Conservation (phyloP, 108 stramenopile genomes). For the Nitzschia inconspicua region DNA sequence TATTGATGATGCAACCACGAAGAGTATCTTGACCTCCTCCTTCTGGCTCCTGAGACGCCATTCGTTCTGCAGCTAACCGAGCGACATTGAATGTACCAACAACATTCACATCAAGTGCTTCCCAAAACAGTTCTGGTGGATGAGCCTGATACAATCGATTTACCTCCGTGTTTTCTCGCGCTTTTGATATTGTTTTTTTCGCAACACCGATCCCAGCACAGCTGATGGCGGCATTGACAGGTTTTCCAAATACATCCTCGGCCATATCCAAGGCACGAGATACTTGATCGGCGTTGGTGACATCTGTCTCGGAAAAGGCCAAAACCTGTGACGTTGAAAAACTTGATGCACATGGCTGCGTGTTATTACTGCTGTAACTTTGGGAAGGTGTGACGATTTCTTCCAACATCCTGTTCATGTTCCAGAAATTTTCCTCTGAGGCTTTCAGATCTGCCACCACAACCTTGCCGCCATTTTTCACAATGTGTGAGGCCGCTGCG, state of each 20-base stretch:
- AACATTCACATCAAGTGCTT: slow-evolving; percentile 80
- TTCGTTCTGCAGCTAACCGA: slow-evolving; percentile 85
- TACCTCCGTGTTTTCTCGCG: slow-evolving; percentile 44
- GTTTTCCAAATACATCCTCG: slow-evolving; percentile 64
- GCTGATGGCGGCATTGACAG: slow-evolving; percentile 83
- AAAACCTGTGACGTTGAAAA: too few relatives aligned
- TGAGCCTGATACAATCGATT: slow-evolving; percentile 32
- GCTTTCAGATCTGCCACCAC: slow-evolving; percentile 87
- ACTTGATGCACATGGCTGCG: too few relatives aligned
- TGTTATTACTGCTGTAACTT: too few relatives aligned
- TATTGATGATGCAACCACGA: slow-evolving; percentile 90
- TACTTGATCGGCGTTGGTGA: slow-evolving; percentile 58
- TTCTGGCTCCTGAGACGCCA: slow-evolving; percentile 46
- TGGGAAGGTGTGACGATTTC: too few relatives aligned
- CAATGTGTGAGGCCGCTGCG: slow-evolving; percentile 77
- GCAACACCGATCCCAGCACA: slow-evolving; percentile 94
- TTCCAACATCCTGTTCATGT: too few relatives aligned
- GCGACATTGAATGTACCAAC: slow-evolving; percentile 94
- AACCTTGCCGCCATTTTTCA: slow-evolving; percentile 70
- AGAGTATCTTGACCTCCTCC: slow-evolving; percentile 36
- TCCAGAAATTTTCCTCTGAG: too few relatives aligned
- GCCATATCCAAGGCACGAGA: slow-evolving; percentile 48
- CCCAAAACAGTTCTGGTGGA: slow-evolving; percentile 51
- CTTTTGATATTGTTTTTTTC: slow-evolving; percentile 55
- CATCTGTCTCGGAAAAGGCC: slow-evolving; percentile 62